Evolutionary conservation across 805 yeast species (phyloP), one percentile per base, ranked within the genome.

Genomic region (Cyberlindnera bimundalis): DNA sequence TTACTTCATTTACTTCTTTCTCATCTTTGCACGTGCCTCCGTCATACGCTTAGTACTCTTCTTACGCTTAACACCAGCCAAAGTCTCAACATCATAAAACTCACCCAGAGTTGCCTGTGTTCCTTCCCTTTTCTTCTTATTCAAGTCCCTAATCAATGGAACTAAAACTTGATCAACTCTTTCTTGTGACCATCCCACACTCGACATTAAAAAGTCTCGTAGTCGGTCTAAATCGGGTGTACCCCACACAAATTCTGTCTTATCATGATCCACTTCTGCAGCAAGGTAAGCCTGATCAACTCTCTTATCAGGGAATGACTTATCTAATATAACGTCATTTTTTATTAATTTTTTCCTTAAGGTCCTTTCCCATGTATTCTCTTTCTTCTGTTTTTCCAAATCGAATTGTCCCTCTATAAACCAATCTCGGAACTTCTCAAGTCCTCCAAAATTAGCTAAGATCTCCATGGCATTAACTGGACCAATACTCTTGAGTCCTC

Each of bases 381-480:
- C 74, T 3, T 60, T 52, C 9, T 58, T 53, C 35, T 71, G 71
- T 24, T 65, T 65, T 11, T 68, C 63, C 6, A 61, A 40, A 39
- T 64, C 65, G 35, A 68, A 64, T 47, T 73, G 77, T 2, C 67
- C 70, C 19, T 60, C 59, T 27, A 53, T 56, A 45, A 67, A 59
- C 78, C 80, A 59, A 32, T 66, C 55, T 43, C 63, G 57, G 26
- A 70, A 68, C 15, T 44, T 43, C 1, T 47, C 52, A 24, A 78
- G 58, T 19, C 60, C 57, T 1, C 75, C 78, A 63, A 91, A 93
- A 52, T 90, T 95, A 0, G 95, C 96, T 26, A 93, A 54, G 15
- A 93, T 76, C 60, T 93, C 97, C 78, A 88, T 78, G 0, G 96
- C 93, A 15, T 82, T 73, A 1, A 93, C 98, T 0, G 96, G 96